These are phyloP conservation scores for Neurospora sp. DNA, from an alignment of 495 filamentous ascomycete species.

Conservation along the genomic window DNA sequence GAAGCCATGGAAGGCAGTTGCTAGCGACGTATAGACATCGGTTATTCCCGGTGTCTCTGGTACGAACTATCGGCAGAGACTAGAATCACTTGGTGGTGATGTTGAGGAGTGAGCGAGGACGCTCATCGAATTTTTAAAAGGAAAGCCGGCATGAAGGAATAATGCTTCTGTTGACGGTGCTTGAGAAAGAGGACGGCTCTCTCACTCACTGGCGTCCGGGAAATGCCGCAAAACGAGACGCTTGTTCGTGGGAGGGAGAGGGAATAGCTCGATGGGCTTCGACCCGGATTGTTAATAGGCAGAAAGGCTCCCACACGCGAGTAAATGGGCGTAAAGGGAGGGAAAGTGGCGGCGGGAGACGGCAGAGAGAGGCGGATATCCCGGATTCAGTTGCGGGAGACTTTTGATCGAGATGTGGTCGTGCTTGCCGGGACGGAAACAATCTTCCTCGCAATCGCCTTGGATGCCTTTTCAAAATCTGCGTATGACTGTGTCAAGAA, in stretches of 20 bases:
- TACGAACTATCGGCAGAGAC: background rate
- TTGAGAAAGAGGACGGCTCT: background rate
- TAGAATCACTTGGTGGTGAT: background rate
- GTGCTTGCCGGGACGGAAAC: background rate
- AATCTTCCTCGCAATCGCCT: background rate
- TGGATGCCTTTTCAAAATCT: background rate
- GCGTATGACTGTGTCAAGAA: background rate
- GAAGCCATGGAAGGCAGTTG: background rate
- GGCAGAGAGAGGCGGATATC: background rate
- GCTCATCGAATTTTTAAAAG: background rate
- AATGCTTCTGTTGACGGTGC: background rate
- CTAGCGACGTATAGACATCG: background rate
- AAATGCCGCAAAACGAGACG: background rate
- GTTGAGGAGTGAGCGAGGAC: background rate
- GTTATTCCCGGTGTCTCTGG: background rate
- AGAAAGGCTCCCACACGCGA: background rate
- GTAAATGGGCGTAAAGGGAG: background rate
- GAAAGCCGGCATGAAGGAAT: background rate
- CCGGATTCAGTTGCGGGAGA: background rate
- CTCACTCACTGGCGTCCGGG: background rate
- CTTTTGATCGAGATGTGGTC: background rate
- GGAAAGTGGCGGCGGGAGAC: background rate
- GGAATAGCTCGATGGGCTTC: background rate
- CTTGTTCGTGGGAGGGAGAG: background rate
- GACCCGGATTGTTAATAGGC: background rate